Percentiles rank a stretch among this genome's conserved stretches.
These are phyloP conservation scores for Cryptococcus sp. DNA, from an alignment of 1,284 basidiomycete species.

Conservation along the genomic window DNA sequence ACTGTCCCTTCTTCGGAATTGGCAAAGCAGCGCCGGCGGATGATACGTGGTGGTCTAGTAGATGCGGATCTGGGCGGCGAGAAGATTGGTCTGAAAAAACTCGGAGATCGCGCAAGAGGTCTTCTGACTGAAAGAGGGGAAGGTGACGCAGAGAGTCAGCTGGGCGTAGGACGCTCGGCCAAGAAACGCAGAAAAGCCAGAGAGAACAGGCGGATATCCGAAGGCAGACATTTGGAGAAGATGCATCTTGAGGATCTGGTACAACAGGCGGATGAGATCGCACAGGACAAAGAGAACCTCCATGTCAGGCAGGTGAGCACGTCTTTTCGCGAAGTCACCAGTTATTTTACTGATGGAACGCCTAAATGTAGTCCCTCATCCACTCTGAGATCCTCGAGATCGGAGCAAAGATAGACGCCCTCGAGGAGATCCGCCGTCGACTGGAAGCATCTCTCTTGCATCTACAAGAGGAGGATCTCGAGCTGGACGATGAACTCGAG, in stretches of 20 bases:
- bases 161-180: slow-evolving; percentile 54
- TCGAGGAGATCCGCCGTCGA: slow-evolving; percentile 77
- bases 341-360: neutral
- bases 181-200: slow-evolving; percentile 63
- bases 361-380: slow-evolving; percentile 66
- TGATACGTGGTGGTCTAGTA: slow-evolving; percentile 62
- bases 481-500: slow-evolving; percentile 89
- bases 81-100: slow-evolving; percentile 71
- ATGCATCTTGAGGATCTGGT: slow-evolving; percentile 78
- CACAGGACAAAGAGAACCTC: slow-evolving; percentile 84
- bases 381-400: slow-evolving; percentile 84
- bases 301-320: slow-evolving; percentile 75
- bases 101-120: slow-evolving; percentile 75
- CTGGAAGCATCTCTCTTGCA: slow-evolving; percentile 81
- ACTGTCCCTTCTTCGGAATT: slow-evolving; percentile 85
- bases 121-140: slow-evolving; percentile 64
- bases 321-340: neutral
- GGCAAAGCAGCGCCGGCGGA: slow-evolving; percentile 70
- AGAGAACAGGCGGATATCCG: slow-evolving; percentile 68
- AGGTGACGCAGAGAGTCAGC: slow-evolving; percentile 24
- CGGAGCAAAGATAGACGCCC: slow-evolving; percentile 78
- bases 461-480: slow-evolving; percentile 91
- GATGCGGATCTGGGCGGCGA: slow-evolving; percentile 71
- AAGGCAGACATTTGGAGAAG: slow-evolving; percentile 65
- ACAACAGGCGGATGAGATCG: slow-evolving; percentile 79